A percentile compares a stretch with the other conserved stretches of the same genome.
phyloP scores from a whole-genome alignment of 2,329 filamentous ascomycete species.

The Exophiala aquamarina region DNA sequence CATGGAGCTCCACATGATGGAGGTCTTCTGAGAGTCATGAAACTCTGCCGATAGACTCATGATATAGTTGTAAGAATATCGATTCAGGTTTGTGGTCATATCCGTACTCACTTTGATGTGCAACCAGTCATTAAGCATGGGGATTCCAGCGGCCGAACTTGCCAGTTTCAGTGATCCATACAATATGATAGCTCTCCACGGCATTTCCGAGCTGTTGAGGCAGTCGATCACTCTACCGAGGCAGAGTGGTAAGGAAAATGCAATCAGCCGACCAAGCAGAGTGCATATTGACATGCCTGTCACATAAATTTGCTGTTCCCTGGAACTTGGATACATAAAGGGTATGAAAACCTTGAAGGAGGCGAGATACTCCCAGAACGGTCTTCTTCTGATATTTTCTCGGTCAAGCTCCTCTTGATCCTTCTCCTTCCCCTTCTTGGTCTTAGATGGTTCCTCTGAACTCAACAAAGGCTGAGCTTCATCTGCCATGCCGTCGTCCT shows the following conservation, averaged over 20 bases:
- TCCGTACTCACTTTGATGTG: conserved; percentile 59
- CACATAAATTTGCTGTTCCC: conserved; percentile 66
- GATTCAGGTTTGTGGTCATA: conserved; percentile 58
- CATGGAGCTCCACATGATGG: conserved; percentile 65
- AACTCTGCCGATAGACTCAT: conserved; percentile 71
- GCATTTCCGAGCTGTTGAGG: conserved; percentile 52
- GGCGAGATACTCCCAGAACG: conserved; percentile 67
- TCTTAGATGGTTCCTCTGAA: conserved; percentile 50
- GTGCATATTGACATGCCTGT: conserved; percentile 67
- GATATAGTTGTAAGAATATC: conserved; percentile 65
- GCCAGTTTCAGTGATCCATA: conserved; percentile 53
- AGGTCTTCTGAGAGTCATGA: conserved; percentile 64
- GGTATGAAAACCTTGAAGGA: conserved; percentile 74
- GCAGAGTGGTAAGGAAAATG: conserved; percentile 77
- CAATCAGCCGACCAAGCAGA: conserved; percentile 68
- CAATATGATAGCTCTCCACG: conserved; percentile 54
- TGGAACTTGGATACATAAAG: conserved; percentile 73
- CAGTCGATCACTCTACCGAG: conserved; percentile 76
- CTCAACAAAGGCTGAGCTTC: conserved; percentile 38
- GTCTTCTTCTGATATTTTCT: conserved; percentile 17
- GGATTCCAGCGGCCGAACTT: conserved; percentile 52
- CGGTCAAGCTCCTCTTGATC: conserved; percentile 58
- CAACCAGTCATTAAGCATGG: conserved; percentile 51
- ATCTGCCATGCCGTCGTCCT: conserved; percentile 5
- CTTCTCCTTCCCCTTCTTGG: conserved; percentile 55